Base-by-base conservation (phyloP, 2,329 filamentous ascomycete genomes). In the Colletotrichum spaethianum region DNA sequence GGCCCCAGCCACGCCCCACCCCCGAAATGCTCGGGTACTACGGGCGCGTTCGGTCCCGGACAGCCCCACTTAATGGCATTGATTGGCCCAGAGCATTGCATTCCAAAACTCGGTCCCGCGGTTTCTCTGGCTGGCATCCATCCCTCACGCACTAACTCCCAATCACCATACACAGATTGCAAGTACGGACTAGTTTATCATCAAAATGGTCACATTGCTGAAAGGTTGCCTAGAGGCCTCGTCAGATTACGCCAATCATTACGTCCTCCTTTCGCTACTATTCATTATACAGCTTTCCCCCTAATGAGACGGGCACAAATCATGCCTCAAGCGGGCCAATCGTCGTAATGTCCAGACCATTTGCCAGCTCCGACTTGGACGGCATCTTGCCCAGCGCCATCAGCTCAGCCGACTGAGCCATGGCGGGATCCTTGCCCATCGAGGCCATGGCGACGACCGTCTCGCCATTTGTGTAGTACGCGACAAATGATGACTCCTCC, bases 341-440 rank as follows among this genome's bases (percentile, higher is more conserved):
- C 53, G 79, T 84, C 75, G 88, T 73, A 8, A 90, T 82, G 73
- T 90, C 87, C 53, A 87, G 75, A 0, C 93, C 93, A 62, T 86
- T 87, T 79, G 92, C 82, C 59, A 98, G 83, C 79, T 97, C 89
- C 74, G 85, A 90, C 90, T 97, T 98, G 65, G 85, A 87, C 1
- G 93, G 92, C 95, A 98, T 98, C 82, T 91, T 93, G 46, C 90
- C 90, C 74, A 90, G 85, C 72, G 92, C 88, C 94, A 98, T 97
- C 83, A 98, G 84, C 86, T 97, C 94, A 1, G 93, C 93, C 63
- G 89, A 89, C 83, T 98, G 94, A 1, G 85, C 84, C 93, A 98
- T 95, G 67, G 93, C 89, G 0, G 96, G 96, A 80, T 99, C 96
- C 83, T 91, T 91, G 75, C 93, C 92, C 94, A 98, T 98, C 70